Evolutionary conservation across 768 basidiomycete species (phyloP).

Genomic region (Naematelia aurantialba): DNA sequence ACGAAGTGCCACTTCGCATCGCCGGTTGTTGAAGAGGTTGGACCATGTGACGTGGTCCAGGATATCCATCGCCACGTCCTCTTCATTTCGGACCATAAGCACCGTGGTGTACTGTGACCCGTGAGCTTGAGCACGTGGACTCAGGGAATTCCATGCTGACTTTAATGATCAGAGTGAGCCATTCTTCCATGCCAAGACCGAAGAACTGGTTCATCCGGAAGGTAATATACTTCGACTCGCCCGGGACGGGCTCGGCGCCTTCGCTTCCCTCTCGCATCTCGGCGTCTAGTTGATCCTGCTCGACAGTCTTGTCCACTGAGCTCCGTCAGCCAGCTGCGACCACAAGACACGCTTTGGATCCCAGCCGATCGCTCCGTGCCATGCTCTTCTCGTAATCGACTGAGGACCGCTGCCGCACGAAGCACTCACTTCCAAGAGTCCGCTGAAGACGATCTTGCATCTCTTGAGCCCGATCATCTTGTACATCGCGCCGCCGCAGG

Average conservation of each 20-base stretch:
- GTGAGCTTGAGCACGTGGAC: conserved; percentile 1
- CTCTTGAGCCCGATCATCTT: conserved; percentile 45
- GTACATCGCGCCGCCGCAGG: conserved; percentile 12
- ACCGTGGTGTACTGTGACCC: conserved; percentile 47
- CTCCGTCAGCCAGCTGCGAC: background rate
- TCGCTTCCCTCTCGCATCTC: background rate
- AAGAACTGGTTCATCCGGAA: conserved; percentile 67
- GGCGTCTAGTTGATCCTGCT: background rate
- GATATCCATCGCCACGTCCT: conserved; percentile 44
- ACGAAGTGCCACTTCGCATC: conserved; percentile 65
- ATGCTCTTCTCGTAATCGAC: too few relatives aligned
- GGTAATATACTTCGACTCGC: conserved; percentile 44
- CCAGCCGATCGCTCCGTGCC: too few relatives aligned
- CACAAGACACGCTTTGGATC: too few relatives aligned
- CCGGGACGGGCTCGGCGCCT: conserved; percentile 27
- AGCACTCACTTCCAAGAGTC: conserved; percentile 42
- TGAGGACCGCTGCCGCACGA: too few relatives aligned
- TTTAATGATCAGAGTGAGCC: conserved; percentile 81
- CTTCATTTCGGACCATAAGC: conserved; percentile 46
- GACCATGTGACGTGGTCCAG: conserved; percentile 45
- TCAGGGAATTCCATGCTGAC: conserved; percentile 54
- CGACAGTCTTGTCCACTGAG: conserved; percentile 10
- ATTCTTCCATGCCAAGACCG: conserved; percentile 74
- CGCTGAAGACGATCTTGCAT: conserved; percentile 50
- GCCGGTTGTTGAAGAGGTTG: conserved; percentile 57